phyloP scores from a whole-genome alignment of 1,139 yeast genomes.

The Arxiozyma slooffiae region DNA sequence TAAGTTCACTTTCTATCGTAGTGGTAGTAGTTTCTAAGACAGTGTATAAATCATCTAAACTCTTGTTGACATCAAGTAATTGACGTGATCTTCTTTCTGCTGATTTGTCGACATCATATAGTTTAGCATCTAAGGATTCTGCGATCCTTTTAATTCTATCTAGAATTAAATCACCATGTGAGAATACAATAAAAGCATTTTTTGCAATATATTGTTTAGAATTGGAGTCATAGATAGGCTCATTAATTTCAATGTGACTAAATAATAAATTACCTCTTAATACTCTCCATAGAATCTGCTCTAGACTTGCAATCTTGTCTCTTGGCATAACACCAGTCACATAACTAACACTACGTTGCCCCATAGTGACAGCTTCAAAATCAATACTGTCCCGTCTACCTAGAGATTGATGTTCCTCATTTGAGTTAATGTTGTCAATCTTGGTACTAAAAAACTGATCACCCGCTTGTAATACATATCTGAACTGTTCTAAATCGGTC shows the following conservation, averaged over 20 bases:
- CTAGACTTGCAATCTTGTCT: constrained; percentile 58
- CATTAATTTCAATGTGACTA: constrained; percentile 57
- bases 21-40: constrained; percentile 64
- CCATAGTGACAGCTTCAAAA: constrained; percentile 18
- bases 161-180: constrained; percentile 73
- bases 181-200: constrained; percentile 71
- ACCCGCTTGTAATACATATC: constrained; percentile 60
- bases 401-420: constrained; percentile 12
- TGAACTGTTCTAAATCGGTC: constrained; percentile 50
- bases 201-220: constrained; percentile 45
- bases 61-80: constrained; percentile 47
- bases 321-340: constrained; percentile 79
- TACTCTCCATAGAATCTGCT: constrained; percentile 86
- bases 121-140: constrained; percentile 71
- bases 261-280: constrained; percentile 82
- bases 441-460: constrained; percentile 54
- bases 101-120: constrained; percentile 60
- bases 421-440: constrained; percentile 19
- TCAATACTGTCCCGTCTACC: constrained; percentile 15
- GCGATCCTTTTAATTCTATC: constrained; percentile 64
- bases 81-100: constrained; percentile 48
- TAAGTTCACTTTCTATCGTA: constrained; percentile 64
- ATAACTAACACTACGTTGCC: constrained; percentile 39
- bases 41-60: constrained; percentile 52
- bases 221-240: constrained; percentile 44